Evolutionary conservation across 2,329 filamentous ascomycete genomes (phyloP).

Genomic region (Mycosphaerelloides madeirae): DNA sequence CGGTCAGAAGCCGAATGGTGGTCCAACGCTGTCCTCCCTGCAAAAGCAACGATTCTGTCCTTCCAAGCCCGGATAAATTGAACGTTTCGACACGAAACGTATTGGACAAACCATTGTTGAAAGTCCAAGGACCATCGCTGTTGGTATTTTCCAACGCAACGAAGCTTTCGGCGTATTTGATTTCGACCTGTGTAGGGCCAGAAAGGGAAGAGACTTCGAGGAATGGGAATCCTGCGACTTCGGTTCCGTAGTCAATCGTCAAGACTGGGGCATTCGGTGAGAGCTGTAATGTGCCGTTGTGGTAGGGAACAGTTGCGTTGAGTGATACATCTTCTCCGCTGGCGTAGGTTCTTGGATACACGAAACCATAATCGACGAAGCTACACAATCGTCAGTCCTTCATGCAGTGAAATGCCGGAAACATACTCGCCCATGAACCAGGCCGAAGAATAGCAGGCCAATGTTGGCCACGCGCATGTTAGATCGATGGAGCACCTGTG

Average conservation of each 20-base stretch:
- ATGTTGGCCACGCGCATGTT: no score
- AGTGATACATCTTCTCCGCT: not conserved
- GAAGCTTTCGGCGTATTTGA: constrained; percentile 36
- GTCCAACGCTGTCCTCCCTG: constrained; percentile 43
- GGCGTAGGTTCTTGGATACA: constrained; percentile 5
- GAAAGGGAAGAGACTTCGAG: constrained; percentile 28
- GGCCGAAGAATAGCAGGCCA: no score
- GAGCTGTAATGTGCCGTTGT: constrained; percentile 1
- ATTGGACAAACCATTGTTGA: constrained; percentile 29
- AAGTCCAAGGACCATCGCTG: constrained; percentile 34
- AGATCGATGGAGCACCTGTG: no score
- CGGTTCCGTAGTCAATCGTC: constrained; percentile 25
- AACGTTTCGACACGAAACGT: constrained; percentile 39
- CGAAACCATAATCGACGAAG: constrained; percentile 13
- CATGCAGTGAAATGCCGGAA: no score
- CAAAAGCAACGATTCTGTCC: constrained; percentile 32
- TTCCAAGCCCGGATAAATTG: constrained; percentile 31
- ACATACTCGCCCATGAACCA: no score
- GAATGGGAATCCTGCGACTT: constrained; percentile 34
- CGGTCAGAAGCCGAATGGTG: constrained; percentile 35
- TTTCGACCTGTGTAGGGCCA: constrained; percentile 31
- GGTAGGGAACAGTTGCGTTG: constrained; percentile 1
- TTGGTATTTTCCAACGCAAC: constrained; percentile 25
- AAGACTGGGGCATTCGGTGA: constrained; percentile 1
- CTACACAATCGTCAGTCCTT: not conserved